These are phyloP conservation scores for Xylaria sp. DNA, from an alignment of 2,329 filamentous ascomycete species.

Conservation along the genomic window DNA sequence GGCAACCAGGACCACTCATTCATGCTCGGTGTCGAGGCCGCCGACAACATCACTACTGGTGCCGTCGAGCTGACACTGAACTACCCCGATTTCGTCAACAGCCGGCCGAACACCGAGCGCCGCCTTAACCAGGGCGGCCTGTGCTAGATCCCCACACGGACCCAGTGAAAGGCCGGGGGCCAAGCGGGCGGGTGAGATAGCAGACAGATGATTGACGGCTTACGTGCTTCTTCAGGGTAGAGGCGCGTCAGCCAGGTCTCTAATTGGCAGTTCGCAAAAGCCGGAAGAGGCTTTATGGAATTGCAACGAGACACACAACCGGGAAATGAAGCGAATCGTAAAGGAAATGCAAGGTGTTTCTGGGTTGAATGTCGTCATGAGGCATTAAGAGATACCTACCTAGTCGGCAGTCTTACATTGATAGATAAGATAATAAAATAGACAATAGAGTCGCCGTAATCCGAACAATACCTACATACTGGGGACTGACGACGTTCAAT, in stretches of 20 bases:
- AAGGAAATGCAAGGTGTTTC: slow-evolving; percentile 21
- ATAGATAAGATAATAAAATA: slow-evolving; percentile 20
- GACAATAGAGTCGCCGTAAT: slow-evolving; percentile 18
- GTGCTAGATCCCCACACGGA: slow-evolving; percentile 34
- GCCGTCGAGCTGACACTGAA: slow-evolving; percentile 89
- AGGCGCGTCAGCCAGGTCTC: slow-evolving; percentile 7
- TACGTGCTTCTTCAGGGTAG: slow-evolving; percentile 8
- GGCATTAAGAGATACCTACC: slow-evolving; percentile 6
- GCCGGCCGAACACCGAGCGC: slow-evolving; percentile 61
- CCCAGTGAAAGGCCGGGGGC: slow-evolving; percentile 5
- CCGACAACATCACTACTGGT: slow-evolving; percentile 83
- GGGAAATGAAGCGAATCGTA: slow-evolving; percentile 17
- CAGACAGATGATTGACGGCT: slow-evolving; percentile 10
- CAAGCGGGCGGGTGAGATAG: background rate
- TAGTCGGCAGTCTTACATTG: slow-evolving; percentile 5
- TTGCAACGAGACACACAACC: slow-evolving; percentile 23
- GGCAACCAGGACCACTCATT: slow-evolving; percentile 98
- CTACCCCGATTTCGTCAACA: slow-evolving; percentile 95
- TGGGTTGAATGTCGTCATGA: slow-evolving; percentile 21
- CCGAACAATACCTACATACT: no score
- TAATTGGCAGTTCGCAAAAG: slow-evolving; percentile 7
- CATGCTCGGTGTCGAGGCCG: slow-evolving; percentile 93
- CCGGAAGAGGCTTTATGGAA: slow-evolving; percentile 20
- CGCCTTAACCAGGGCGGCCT: slow-evolving; percentile 47
- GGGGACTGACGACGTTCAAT: background rate